Conservation (phyloP, 805 yeast genomes). For the Ogataea paraovalis region DNA sequence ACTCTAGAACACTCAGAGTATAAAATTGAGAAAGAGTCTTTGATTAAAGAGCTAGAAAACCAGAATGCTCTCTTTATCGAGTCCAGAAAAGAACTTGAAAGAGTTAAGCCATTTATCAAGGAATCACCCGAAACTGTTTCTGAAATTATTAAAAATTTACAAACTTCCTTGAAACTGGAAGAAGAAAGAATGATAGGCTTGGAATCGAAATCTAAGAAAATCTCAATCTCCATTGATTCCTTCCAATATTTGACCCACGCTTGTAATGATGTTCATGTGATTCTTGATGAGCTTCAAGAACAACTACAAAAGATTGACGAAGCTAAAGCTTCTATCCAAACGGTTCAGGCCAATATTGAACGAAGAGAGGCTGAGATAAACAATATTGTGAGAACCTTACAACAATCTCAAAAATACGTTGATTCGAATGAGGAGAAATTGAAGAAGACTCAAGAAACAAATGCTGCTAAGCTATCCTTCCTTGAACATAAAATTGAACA, state of each 20-base stretch:
- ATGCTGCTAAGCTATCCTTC: conserved; percentile 41
- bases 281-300: conserved; percentile 46
- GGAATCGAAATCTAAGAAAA: conserved; percentile 47
- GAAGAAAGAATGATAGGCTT: conserved; percentile 35
- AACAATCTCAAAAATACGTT: conserved; percentile 49
- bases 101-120: conserved; percentile 53
- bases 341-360: conserved; percentile 33
- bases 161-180: conserved; percentile 39
- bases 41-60: conserved; percentile 58
- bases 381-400: conserved; percentile 39
- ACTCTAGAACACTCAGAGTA: conserved; percentile 60
- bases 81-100: conserved; percentile 53
- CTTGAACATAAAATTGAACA: conserved; percentile 39
- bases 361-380: conserved; percentile 38
- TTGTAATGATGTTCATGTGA: conserved; percentile 36
- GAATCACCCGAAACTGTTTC: conserved; percentile 56
- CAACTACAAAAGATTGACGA: conserved; percentile 41
- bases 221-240: conserved; percentile 53
- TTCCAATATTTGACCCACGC: conserved; percentile 50
- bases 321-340: conserved; percentile 21
- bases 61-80: conserved; percentile 54
- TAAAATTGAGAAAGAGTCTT: conserved; percentile 54
- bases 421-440: conserved; percentile 45
- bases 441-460: conserved; percentile 39
- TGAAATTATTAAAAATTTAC: conserved; percentile 50